Evolutionary conservation across 768 basidiomycete genomes (phyloP), one percentile per base, ranked within the genome.

Genomic region (Filobasidium floriforme): DNA sequence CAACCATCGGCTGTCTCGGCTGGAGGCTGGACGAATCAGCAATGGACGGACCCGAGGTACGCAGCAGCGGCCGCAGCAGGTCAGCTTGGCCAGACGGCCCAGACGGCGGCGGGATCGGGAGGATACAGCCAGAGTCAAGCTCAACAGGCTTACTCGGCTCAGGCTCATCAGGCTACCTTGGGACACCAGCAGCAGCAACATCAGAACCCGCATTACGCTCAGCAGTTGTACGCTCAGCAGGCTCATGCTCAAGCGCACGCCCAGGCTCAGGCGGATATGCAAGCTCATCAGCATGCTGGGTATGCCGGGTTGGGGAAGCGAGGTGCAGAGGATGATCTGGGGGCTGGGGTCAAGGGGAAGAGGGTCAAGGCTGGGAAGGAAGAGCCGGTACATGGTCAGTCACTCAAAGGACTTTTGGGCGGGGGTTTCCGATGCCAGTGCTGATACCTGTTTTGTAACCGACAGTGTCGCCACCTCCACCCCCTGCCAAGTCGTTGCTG

Each of bases 401-500:
- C n/a, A n/a, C 66, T 72, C 24, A 32, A 18, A 18, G 29, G 4
- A 18, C 5, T 60, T 32, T 7, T 14, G 10, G n/a, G 2, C 40
- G 37, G 32, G 32, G 32, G 9, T 37, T 37, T 37, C n/a, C n/a
- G 32, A 4, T 37, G 32, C 32, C 9, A 3, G 32, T 37, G 32
- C 32, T 37, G 32, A 37, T 37, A 37, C 32, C 32, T n/a, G 32
- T 37, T 37, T 37, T 9, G 32, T 4, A 4, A 37, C 9, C 32
- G 32, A 37, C 65, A 6, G 60, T 41, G 19, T 62, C 64, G 37
- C 63, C 67, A 28, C 63, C 67, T 29, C 67, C 67, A 26, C 88
- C 82, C 43, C 85, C 84, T 55, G 80, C 85, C 63, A 92, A 88
- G 79, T 92, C 92, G 46, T 79, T 85, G 12, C 82, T 96, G 66